Conservation (phyloP, 192 early-diverging fungal genomes). For the Mortierella alpina region DNA sequence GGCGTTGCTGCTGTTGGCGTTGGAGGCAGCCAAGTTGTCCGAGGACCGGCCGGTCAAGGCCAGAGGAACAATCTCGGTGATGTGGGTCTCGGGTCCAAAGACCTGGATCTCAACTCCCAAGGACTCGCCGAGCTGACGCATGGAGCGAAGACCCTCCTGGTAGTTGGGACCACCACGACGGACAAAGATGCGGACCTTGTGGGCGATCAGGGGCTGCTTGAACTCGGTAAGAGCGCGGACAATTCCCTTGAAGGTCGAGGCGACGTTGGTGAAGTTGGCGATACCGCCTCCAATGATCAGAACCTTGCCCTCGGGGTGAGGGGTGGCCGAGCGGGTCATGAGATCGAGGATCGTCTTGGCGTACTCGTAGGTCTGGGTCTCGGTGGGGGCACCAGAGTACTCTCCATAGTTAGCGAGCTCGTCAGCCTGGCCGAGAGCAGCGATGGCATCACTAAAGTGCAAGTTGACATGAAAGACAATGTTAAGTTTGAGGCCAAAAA, state of each 20-base stretch:
- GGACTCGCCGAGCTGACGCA: conserved; percentile 92
- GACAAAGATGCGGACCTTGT: conserved; percentile 94
- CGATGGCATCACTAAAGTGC: conserved; percentile 88
- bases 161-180: conserved; percentile 99
- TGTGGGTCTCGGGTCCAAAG: conserved; percentile 98
- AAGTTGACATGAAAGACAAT: too few relatives aligned
- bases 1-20: too few relatives aligned
- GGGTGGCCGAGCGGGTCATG: conserved; percentile 88
- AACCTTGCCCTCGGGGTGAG: conserved; percentile 92
- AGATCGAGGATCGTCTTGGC: conserved; percentile 98
- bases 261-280: conserved; percentile 99
- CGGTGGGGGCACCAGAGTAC: conserved; percentile 99
- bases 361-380: conserved; percentile 99
- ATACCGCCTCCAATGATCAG: conserved; percentile 99
- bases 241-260: conserved; percentile 99
- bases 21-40: background rate
- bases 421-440: conserved; percentile 91
- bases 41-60: conserved; percentile 79
- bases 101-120: conserved; percentile 95
- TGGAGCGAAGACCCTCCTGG: conserved; percentile 97
- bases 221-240: conserved; percentile 94
- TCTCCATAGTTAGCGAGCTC: conserved; percentile 99
- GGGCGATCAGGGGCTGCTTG: conserved; percentile 86
- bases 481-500: too few relatives aligned
- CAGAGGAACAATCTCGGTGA: conserved; percentile 97